A percentile compares a stretch with the other conserved stretches of the same genome.
phyloP scores from a whole-genome alignment of 140 eudicot genomes.

The Bidens hawaiensis region DNA sequence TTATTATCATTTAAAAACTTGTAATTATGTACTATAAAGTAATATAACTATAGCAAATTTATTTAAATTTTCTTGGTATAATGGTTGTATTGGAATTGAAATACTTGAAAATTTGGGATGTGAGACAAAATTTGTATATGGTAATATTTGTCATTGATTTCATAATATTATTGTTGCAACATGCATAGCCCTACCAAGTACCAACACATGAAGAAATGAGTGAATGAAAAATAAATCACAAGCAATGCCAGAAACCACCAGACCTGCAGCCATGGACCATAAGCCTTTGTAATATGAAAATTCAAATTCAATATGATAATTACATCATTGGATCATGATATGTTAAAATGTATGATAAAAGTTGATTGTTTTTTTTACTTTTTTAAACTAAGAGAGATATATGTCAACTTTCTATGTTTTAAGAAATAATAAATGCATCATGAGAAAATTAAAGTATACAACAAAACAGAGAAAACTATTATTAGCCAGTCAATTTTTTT shows the following conservation, averaged over 20 bases:
- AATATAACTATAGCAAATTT: background rate
- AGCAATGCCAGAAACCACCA: conserved; percentile 11
- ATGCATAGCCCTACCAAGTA: conserved; percentile 11
- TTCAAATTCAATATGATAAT: background rate
- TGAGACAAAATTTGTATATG: conserved; percentile 24
- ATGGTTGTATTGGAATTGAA: background rate
- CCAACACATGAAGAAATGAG: conserved; percentile 12
- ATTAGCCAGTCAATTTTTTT: too few relatives aligned
- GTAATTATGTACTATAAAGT: background rate
- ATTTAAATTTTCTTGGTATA: background rate
- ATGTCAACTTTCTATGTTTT: too few relatives aligned
- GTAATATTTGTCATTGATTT: conserved; percentile 3
- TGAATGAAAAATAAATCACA: background rate
- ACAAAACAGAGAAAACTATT: too few relatives aligned
- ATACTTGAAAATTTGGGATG: background rate
- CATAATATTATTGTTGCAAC: conserved; percentile 16
- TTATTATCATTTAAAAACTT: too few relatives aligned
- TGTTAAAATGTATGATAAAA: background rate
- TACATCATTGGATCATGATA: background rate
- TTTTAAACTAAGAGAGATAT: too few relatives aligned
- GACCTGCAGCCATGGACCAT: conserved; percentile 20
- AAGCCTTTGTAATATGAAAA: background rate
- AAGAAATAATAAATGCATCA: too few relatives aligned
- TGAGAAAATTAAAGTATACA: too few relatives aligned
- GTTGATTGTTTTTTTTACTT: too few relatives aligned